A percentile compares a stretch with the other conserved stretches of the same genome.
phyloP scores from a whole-genome alignment of 257 asterid species.

The Gentiana macrophylla region DNA sequence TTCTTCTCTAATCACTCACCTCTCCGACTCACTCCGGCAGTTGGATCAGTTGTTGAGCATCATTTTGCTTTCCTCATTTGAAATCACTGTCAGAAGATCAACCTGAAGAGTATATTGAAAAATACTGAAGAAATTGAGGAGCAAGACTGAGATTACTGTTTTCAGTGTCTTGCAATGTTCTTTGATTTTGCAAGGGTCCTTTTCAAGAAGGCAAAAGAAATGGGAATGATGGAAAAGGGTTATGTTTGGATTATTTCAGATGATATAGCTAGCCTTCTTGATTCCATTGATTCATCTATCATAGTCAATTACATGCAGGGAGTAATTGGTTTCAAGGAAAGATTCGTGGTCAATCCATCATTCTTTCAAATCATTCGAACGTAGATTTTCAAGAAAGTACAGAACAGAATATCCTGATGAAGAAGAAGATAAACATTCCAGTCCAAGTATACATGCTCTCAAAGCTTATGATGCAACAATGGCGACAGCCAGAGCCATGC shows the following conservation, averaged over 20 bases:
- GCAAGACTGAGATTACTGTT: constrained; percentile 13
- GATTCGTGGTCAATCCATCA: constrained; percentile 8
- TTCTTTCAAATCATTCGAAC: constrained; percentile 20
- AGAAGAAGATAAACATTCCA: constrained; percentile 32
- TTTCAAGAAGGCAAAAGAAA: constrained; percentile 32
- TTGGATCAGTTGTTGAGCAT: constrained; percentile 22
- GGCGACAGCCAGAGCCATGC: constrained; percentile 23
- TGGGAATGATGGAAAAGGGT: constrained; percentile 50
- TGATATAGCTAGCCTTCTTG: constrained; percentile 35
- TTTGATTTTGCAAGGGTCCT: constrained; percentile 29
- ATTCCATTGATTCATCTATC: constrained; percentile 30
- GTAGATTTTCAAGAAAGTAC: constrained; percentile 29
- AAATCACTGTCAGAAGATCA: constrained; percentile 10
- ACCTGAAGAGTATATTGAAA: constrained; percentile 11
- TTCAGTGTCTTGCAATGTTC: constrained; percentile 34
- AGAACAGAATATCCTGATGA: constrained; percentile 26
- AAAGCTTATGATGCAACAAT: constrained; percentile 45
- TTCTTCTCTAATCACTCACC: constrained; percentile 17
- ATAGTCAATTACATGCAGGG: constrained; percentile 41
- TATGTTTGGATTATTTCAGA: constrained; percentile 51
- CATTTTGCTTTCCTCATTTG: constrained; percentile 19
- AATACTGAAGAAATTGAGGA: constrained; percentile 22
- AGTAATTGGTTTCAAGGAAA: constrained; percentile 40
- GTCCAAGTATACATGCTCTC: constrained; percentile 34
- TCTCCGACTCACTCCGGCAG: constrained; percentile 34